A percentile compares a stretch with the other conserved stretches of the same genome.
These are phyloP conservation scores for Podila horticola DNA, from an alignment of 192 early-diverging fungal species.

Conservation along the genomic window DNA sequence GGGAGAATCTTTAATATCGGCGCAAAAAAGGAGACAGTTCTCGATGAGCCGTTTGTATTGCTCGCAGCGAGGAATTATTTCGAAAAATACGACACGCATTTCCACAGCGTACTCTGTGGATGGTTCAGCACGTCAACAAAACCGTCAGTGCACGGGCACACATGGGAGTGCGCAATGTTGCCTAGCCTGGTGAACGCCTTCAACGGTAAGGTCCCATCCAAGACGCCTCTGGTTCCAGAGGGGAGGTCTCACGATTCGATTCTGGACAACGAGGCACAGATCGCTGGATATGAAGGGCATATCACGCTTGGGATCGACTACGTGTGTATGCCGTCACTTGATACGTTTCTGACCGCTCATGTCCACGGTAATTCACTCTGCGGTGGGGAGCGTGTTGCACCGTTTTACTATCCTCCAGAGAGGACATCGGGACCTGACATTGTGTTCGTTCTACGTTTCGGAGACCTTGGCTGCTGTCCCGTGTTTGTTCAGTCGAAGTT, in stretches of 20 bases:
- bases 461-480: too few relatives aligned
- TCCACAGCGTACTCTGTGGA: slow-evolving; percentile 13
- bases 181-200: slow-evolving; percentile 15
- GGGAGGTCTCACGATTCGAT: neutral
- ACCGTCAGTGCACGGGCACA: neutral
- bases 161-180: neutral
- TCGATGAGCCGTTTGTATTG: slow-evolving; percentile 19
- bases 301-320: too few relatives aligned
- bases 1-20: slow-evolving; percentile 19
- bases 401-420: too few relatives aligned
- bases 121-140: neutral
- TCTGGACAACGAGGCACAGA: neutral
- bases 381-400: too few relatives aligned
- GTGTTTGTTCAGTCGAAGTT: too few relatives aligned
- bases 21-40: neutral
- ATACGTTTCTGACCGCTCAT: too few relatives aligned
- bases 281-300: slow-evolving; percentile 1
- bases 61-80: slow-evolving; percentile 20
- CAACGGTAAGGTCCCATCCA: slow-evolving; percentile 10
- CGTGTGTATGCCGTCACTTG: too few relatives aligned
- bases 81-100: slow-evolving; percentile 7
- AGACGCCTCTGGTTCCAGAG: slow-evolving; percentile 1
- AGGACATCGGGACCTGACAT: too few relatives aligned
- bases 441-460: too few relatives aligned
- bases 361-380: too few relatives aligned